Evolutionary conservation across 768 basidiomycete genomes (phyloP).

Genomic region (Xanthoconium stramineum): DNA sequence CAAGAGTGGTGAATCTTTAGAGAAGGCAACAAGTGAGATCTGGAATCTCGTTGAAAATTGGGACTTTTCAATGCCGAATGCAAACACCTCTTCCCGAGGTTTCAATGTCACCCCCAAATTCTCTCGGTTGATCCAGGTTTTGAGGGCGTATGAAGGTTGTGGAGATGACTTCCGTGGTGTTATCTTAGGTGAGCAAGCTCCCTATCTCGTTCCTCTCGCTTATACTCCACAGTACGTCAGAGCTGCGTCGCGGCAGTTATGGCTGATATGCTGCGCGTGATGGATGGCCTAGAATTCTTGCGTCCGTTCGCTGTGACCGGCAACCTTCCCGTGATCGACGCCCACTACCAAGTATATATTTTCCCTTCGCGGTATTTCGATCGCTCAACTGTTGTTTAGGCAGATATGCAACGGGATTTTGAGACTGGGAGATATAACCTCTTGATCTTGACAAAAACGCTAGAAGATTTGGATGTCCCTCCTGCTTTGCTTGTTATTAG

Average conservation of each 20-base stretch:
- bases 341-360: slow-evolving; percentile 32
- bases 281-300: slow-evolving; percentile 52
- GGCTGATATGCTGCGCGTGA: slow-evolving; percentile 52
- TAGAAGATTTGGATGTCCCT: slow-evolving; percentile 60
- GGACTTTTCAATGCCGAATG: slow-evolving; percentile 62
- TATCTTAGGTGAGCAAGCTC: slow-evolving; percentile 51
- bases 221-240: slow-evolving; percentile 45
- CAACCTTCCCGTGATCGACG: slow-evolving; percentile 32
- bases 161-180: slow-evolving; percentile 64
- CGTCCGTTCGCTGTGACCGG: slow-evolving; percentile 51
- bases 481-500: slow-evolving; percentile 58
- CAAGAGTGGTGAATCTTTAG: slow-evolving; percentile 33
- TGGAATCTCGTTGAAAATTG: slow-evolving; percentile 53
- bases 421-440: slow-evolving; percentile 58
- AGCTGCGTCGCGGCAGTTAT: slow-evolving; percentile 54
- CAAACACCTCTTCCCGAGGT: slow-evolving; percentile 50
- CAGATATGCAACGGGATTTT: slow-evolving; percentile 50
- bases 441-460: slow-evolving; percentile 54
- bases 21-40: slow-evolving; percentile 24
- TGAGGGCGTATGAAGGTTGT: slow-evolving; percentile 51
- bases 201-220: slow-evolving; percentile 33
- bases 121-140: slow-evolving; percentile 52
- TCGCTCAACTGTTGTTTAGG: slow-evolving; percentile 30
- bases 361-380: neutral
- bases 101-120: slow-evolving; percentile 74